phyloP scores from a whole-genome alignment of 768 basidiomycete genomes.

The Collybia nuda region DNA sequence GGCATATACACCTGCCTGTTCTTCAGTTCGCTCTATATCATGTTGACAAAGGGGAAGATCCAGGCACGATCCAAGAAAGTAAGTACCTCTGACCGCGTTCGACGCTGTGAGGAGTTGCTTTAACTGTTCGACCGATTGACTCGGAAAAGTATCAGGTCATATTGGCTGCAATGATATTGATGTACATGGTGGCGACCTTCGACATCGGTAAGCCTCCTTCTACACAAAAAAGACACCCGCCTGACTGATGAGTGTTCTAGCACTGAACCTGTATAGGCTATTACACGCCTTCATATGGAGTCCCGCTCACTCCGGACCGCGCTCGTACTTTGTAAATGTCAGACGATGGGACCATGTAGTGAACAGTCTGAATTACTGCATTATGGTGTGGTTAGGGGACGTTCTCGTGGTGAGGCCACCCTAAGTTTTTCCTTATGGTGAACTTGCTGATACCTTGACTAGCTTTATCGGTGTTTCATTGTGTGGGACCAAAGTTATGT shows the following conservation, averaged over 20 bases:
- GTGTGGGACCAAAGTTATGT: constrained; percentile 20
- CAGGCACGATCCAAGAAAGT: constrained; percentile 5
- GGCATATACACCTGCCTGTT: constrained; percentile 19
- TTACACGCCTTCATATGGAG: constrained; percentile 18
- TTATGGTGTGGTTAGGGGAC: constrained; percentile 28
- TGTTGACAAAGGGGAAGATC: constrained; percentile 9
- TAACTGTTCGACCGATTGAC: too few relatives aligned
- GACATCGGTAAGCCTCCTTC: constrained; percentile 18
- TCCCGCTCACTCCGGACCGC: constrained; percentile 14
- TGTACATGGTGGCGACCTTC: constrained; percentile 22
- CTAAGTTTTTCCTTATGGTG: too few relatives aligned
- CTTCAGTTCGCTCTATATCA: constrained; percentile 13
- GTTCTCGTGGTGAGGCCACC: constrained; percentile 16
- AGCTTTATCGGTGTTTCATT: constrained; percentile 23
- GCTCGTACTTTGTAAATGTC: constrained; percentile 19
- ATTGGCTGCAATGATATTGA: constrained; percentile 17
- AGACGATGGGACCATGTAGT: constrained; percentile 21
- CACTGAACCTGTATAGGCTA: constrained; percentile 19
- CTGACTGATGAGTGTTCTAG: background rate
- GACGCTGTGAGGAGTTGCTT: too few relatives aligned
- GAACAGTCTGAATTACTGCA: constrained; percentile 18
- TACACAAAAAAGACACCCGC: background rate
- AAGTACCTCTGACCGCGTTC: background rate
- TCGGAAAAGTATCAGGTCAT: constrained; percentile 15
- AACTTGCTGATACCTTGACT: too few relatives aligned